Conservation (phyloP, 1,284 basidiomycete species). For the Pholiota adiposa region DNA sequence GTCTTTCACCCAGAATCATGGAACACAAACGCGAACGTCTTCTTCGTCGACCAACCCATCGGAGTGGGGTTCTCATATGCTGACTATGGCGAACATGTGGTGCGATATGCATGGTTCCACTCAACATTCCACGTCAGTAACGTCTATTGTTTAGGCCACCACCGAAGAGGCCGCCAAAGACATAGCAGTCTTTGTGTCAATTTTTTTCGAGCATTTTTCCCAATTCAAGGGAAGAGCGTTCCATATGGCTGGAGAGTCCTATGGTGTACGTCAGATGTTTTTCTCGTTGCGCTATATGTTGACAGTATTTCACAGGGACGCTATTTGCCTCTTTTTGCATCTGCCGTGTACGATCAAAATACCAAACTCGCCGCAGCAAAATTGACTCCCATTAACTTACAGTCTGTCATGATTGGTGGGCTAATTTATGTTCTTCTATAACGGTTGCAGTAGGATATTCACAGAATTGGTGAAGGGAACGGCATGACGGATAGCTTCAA, state of each 20-base stretch:
- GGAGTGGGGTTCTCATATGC: slow-evolving; percentile 76
- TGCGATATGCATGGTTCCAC: slow-evolving; percentile 31
- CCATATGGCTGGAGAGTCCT: slow-evolving; percentile 78
- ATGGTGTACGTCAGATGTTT: slow-evolving; percentile 45
- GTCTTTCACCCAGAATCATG: slow-evolving; percentile 65
- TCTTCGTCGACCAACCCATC: slow-evolving; percentile 73
- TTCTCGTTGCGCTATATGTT: neutral
- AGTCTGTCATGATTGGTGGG: slow-evolving; percentile 82
- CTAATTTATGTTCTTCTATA: neutral
- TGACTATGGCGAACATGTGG: slow-evolving; percentile 68
- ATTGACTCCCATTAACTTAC: slow-evolving; percentile 75
- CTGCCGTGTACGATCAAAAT: slow-evolving; percentile 83
- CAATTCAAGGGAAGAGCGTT: slow-evolving; percentile 69
- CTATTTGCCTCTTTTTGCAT: slow-evolving; percentile 84
- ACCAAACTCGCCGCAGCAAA: slow-evolving; percentile 58
- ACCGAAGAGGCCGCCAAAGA: slow-evolving; percentile 74
- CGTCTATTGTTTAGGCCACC: slow-evolving; percentile 41
- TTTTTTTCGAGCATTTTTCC: slow-evolving; percentile 75
- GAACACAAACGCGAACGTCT: slow-evolving; percentile 72
- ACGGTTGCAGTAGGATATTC: neutral
- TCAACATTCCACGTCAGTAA: neutral
- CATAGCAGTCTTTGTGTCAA: slow-evolving; percentile 67
- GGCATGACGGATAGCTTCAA: slow-evolving; percentile 52
- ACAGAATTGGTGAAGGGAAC: slow-evolving; percentile 47
- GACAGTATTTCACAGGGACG: slow-evolving; percentile 55